These are phyloP conservation scores for Vitis cinerea DNA, from an alignment of 164 flowering plant genomes.

Conservation along the genomic window DNA sequence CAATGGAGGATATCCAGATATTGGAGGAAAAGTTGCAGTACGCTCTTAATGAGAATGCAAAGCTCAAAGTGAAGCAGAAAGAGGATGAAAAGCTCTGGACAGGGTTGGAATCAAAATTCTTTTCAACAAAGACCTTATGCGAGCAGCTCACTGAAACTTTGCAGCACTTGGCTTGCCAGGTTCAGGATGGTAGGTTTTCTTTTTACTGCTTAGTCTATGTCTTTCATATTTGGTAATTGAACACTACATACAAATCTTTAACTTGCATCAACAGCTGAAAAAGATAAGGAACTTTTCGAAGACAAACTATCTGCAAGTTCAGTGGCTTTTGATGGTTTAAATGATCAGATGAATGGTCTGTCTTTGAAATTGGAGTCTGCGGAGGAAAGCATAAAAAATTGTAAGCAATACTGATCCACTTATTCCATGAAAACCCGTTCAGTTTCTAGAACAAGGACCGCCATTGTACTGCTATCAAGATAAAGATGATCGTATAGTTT, in stretches of 20 bases:
- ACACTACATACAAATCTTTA: neutral
- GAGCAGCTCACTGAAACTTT: constrained; percentile 92
- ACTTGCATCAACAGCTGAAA: constrained; percentile 63
- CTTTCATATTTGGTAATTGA: constrained; percentile 5
- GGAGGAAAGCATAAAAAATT: constrained; percentile 48
- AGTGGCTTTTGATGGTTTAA: constrained; percentile 56
- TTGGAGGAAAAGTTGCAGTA: constrained; percentile 82
- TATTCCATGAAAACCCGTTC: neutral
- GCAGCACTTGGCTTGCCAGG: constrained; percentile 71
- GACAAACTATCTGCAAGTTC: constrained; percentile 54
- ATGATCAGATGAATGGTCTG: constrained; percentile 54
- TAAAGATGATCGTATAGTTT: too few relatives aligned
- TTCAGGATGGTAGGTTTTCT: constrained; percentile 68
- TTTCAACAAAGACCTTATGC: constrained; percentile 76
- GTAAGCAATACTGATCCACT: constrained; percentile 38
- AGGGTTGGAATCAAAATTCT: constrained; percentile 87
- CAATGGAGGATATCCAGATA: constrained; percentile 55
- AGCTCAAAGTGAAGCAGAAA: constrained; percentile 80
- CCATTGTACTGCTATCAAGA: too few relatives aligned
- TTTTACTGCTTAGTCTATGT: neutral
- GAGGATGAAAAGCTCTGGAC: constrained; percentile 92
- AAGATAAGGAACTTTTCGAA: constrained; percentile 70
- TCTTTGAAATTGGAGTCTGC: constrained; percentile 57
- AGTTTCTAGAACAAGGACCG: neutral
- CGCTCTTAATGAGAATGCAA: constrained; percentile 84